Conservation (phyloP, 495 filamentous ascomycete genomes). For the Podospora pseudopauciseta region DNA sequence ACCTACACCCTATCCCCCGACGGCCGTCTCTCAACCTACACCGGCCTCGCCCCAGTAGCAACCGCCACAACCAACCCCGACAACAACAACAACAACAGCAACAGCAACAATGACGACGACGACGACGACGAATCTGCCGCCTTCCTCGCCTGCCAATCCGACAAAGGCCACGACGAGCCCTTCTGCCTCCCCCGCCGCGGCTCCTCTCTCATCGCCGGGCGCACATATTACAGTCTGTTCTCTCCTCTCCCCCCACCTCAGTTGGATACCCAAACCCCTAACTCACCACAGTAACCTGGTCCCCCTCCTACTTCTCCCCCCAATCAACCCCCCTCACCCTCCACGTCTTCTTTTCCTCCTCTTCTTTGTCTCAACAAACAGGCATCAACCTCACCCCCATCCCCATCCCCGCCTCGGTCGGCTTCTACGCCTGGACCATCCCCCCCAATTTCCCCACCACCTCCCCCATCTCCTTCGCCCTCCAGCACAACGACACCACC, state of each 20-base stretch:
- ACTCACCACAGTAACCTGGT: conserved; percentile 31
- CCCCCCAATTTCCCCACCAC: conserved; percentile 19
- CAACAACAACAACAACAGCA: conserved; percentile 1
- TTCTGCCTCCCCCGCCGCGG: conserved; percentile 31
- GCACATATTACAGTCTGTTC: conserved; percentile 31
- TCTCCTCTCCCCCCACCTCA: background rate
- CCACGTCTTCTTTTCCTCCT: conserved; percentile 8
- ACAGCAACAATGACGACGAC: background rate
- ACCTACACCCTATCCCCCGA: conserved; percentile 27
- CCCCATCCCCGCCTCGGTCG: conserved; percentile 17
- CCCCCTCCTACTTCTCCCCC: conserved; percentile 19
- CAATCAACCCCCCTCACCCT: conserved; percentile 15
- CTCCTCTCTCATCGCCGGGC: conserved; percentile 19
- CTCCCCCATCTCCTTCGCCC: conserved; percentile 13
- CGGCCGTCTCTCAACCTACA: conserved; percentile 22
- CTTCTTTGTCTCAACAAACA: background rate
- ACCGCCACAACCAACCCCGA: conserved; percentile 19
- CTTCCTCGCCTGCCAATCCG: conserved; percentile 28
- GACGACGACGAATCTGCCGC: conserved; percentile 18
- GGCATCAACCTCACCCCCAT: conserved; percentile 12
- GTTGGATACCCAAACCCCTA: background rate
- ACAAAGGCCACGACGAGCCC: conserved; percentile 23
- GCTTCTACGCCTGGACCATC: conserved; percentile 29
- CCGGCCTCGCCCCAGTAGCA: conserved; percentile 30
- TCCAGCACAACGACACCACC: conserved; percentile 15